phyloP scores from a whole-genome alignment of 2,329 filamentous ascomycete genomes.

The Hypoxylon sp. region DNA sequence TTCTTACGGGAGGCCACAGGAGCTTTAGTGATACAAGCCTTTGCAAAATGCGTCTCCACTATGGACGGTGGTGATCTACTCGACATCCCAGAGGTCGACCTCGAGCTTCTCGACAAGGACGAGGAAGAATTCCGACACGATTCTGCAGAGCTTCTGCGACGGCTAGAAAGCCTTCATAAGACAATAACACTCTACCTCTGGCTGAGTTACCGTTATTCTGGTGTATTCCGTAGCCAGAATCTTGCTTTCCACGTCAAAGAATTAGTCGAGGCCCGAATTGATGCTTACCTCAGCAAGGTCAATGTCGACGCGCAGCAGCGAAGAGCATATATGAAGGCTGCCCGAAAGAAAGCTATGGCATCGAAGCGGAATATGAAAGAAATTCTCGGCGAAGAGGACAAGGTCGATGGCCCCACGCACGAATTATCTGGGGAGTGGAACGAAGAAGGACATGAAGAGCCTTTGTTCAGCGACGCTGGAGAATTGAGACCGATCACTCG shows the following conservation, averaged over 20 bases:
- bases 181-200: constrained; percentile 88
- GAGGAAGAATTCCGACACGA: constrained; percentile 52
- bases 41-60: constrained; percentile 77
- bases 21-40: constrained; percentile 66
- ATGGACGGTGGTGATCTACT: constrained; percentile 76
- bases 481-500: constrained; percentile 40
- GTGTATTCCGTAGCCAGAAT: constrained; percentile 79
- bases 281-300: constrained; percentile 69
- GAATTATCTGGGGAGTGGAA: constrained; percentile 50
- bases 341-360: constrained; percentile 42
- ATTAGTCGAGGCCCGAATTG: constrained; percentile 81
- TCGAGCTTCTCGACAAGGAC: constrained; percentile 80
- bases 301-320: constrained; percentile 56
- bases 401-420: constrained; percentile 16
- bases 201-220: constrained; percentile 89
- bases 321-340: constrained; percentile 48
- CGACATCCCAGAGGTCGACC: constrained; percentile 75
- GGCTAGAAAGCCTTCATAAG: constrained; percentile 83
- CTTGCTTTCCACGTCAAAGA: constrained; percentile 84
- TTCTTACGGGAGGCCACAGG: constrained; percentile 63
- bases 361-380: constrained; percentile 36
- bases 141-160: constrained; percentile 68
- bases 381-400: constrained; percentile 41
- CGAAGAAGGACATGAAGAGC: constrained; percentile 53
- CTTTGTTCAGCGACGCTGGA: constrained; percentile 46